These are phyloP conservation scores for Insectozyma bohioensis DNA, from an alignment of 1,139 yeast species.

Conservation along the genomic window DNA sequence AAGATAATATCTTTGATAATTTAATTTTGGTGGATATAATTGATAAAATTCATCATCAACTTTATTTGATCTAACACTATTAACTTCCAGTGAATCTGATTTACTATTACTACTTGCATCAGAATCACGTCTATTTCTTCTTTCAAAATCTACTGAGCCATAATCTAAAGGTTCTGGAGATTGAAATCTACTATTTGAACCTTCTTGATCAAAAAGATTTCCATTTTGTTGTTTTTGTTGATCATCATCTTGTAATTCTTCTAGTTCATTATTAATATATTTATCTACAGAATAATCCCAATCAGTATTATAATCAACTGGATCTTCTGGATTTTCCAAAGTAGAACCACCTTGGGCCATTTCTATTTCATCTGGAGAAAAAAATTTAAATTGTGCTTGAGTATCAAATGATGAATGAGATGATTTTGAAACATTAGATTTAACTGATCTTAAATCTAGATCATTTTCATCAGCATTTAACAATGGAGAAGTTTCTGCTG, in stretches of 20 bases:
- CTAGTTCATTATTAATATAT: constrained; percentile 41
- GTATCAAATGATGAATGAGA: constrained; percentile 35
- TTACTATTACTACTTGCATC: constrained; percentile 25
- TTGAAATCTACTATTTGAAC: constrained; percentile 9
- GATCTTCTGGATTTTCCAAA: constrained; percentile 55
- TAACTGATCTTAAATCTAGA: constrained; percentile 26
- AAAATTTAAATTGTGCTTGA: constrained; percentile 63
- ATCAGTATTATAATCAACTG: constrained; percentile 63
- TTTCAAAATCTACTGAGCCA: constrained; percentile 37
- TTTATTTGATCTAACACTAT: constrained; percentile 13
- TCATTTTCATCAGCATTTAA: constrained; percentile 26
- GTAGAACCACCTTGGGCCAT: constrained; percentile 88
- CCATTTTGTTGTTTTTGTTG: constrained; percentile 15
- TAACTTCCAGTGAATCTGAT: constrained; percentile 18
- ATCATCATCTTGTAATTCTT: too few relatives aligned
- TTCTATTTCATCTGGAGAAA: constrained; percentile 79
- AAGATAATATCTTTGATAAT: constrained; percentile 79
- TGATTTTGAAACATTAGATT: constrained; percentile 27
- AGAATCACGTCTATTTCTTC: constrained; percentile 31
- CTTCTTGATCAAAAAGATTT: constrained; percentile 7
- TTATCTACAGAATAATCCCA: constrained; percentile 61
- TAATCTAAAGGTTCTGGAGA: constrained; percentile 26
- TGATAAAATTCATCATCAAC: constrained; percentile 43
- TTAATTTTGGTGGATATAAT: constrained; percentile 42
- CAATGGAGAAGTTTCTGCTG: constrained; percentile 42